Conservation (phyloP, 2,329 filamentous ascomycete genomes). For the Neofusicoccum kwambonambiense region DNA sequence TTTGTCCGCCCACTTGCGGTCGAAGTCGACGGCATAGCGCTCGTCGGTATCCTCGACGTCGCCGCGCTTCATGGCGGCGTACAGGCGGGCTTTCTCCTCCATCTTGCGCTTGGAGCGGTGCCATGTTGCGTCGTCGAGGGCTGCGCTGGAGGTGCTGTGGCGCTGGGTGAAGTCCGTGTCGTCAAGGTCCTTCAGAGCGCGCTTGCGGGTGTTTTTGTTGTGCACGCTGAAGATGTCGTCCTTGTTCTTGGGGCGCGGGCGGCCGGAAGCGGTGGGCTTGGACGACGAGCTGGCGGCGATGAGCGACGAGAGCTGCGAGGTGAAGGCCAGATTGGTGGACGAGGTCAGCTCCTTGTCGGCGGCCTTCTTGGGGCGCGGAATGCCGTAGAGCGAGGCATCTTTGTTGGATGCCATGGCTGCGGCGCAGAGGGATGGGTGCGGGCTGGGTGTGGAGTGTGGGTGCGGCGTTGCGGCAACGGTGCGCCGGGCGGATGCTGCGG, state of each 20-base stretch:
- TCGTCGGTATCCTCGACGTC: conserved; percentile 65
- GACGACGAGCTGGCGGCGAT: conserved; percentile 59
- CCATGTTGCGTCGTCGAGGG: conserved; percentile 56
- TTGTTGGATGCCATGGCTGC: conserved; percentile 27
- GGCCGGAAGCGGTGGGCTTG: conserved; percentile 45
- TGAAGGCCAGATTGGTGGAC: conserved; percentile 75
- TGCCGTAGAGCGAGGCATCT: conserved; percentile 74
- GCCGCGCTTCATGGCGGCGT: conserved; percentile 88
- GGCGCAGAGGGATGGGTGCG: neutral
- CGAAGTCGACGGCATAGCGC: conserved; percentile 80
- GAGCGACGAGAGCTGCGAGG: conserved; percentile 80
- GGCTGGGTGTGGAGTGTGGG: neutral
- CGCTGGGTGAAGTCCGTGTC: conserved; percentile 62
- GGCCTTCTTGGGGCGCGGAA: conserved; percentile 64
- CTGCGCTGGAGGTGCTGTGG: conserved; percentile 61
- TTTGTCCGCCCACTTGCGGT: conserved; percentile 86
- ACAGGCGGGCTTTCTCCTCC: conserved; percentile 85
- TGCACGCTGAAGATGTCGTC: conserved; percentile 67
- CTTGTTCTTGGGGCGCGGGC: conserved; percentile 59
- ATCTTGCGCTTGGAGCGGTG: conserved; percentile 74
- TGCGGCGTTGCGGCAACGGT: neutral
- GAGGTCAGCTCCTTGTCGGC: conserved; percentile 66
- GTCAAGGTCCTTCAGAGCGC: conserved; percentile 59
- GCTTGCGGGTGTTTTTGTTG: conserved; percentile 62
- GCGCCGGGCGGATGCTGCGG: neutral